Evolutionary conservation across 805 yeast species (phyloP), one percentile per base, ranked within the genome.

Genomic region (Lachancea mirantina): DNA sequence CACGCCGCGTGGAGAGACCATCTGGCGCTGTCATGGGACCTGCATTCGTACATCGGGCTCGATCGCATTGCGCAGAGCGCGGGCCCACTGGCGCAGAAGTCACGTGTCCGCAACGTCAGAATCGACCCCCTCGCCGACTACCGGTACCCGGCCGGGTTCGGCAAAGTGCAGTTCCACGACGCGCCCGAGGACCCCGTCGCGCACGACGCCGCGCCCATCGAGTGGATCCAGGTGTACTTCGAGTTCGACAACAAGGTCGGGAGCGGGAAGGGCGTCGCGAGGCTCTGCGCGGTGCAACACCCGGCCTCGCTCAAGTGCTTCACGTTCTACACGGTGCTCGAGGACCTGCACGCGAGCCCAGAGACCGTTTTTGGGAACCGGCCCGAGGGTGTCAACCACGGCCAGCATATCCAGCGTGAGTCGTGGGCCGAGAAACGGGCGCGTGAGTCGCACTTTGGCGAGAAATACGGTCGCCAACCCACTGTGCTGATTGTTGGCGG

Each of bases 401-500:
- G 67, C 30, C 63, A 64, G 38, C 60, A 61, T 36, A 36, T 50
- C 14, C 51, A 50, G 14, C 51, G 69, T 38, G 41, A 48, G 36
- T 62, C 68, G 1, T 64, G 68, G 68, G 31, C 52, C n/a, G 68
- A 64, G 31, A 34, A 39, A 27, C 51, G 67, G 39, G 38, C 31
- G 6, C 47, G 44, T 9, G 59, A 54, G n/a, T 49, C 49, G 32
- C 41, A 45, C 10, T 57, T 47, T 40, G 55, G 49, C n/a, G 58
- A 46, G 3, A 44, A 44, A 4, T 55, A 58, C 30, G n/a, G n/a
- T n/a, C n/a, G n/a, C n/a, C 59, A 62, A 40, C 72, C 71, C 4
- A 30, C 57, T n/a, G 71, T 65, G 14, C 49, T 67, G 23, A 50
- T 67, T 39, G 64, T 67, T 28, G 72, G 72, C 25, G 72, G 68